Evolutionary conservation across 1,284 basidiomycete genomes (phyloP).

Genomic region (Violaceomyces palustris): DNA sequence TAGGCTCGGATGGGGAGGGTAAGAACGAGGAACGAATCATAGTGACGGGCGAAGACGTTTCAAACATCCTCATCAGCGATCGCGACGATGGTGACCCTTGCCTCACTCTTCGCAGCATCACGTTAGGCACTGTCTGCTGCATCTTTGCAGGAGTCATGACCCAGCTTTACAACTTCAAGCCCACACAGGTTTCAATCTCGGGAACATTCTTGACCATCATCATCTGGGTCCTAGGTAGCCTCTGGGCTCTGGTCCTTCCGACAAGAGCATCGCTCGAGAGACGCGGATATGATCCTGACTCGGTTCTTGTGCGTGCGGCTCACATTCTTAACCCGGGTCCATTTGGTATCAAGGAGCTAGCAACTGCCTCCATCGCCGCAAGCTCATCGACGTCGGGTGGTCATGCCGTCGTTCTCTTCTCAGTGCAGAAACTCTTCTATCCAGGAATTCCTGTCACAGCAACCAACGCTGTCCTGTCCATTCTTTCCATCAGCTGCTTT

Average conservation of each 20-base stretch:
- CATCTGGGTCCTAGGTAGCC: slow-evolving; percentile 59
- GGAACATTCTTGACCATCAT: slow-evolving; percentile 63
- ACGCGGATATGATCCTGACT: slow-evolving; percentile 51
- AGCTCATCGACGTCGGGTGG: slow-evolving; percentile 53
- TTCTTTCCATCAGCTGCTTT: slow-evolving; percentile 65
- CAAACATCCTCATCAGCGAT: slow-evolving; percentile 61
- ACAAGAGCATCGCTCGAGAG: slow-evolving; percentile 54
- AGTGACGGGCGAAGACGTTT: slow-evolving; percentile 57
- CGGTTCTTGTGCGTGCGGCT: slow-evolving; percentile 53
- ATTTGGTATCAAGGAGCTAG: slow-evolving; percentile 64
- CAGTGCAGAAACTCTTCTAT: slow-evolving; percentile 29
- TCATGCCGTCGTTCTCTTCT: slow-evolving; percentile 9
- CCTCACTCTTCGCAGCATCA: slow-evolving; percentile 61
- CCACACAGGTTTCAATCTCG: slow-evolving; percentile 59
- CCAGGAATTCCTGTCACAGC: slow-evolving; percentile 4
- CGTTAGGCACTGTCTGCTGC: slow-evolving; percentile 62
- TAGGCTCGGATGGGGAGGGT: no score
- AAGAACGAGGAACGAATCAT: slow-evolving; percentile 6
- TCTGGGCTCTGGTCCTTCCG: slow-evolving; percentile 56
- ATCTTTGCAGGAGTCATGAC: slow-evolving; percentile 59
- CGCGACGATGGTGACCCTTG: slow-evolving; percentile 64
- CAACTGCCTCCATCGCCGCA: slow-evolving; percentile 62
- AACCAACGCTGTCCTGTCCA: slow-evolving; percentile 62
- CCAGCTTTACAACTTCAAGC: slow-evolving; percentile 60
- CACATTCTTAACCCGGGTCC: slow-evolving; percentile 61